Evolutionary conservation across 352 stramenopile species (phyloP), one percentile per base, ranked within the genome.

Genomic region (Poterioochromonas sp.): DNA sequence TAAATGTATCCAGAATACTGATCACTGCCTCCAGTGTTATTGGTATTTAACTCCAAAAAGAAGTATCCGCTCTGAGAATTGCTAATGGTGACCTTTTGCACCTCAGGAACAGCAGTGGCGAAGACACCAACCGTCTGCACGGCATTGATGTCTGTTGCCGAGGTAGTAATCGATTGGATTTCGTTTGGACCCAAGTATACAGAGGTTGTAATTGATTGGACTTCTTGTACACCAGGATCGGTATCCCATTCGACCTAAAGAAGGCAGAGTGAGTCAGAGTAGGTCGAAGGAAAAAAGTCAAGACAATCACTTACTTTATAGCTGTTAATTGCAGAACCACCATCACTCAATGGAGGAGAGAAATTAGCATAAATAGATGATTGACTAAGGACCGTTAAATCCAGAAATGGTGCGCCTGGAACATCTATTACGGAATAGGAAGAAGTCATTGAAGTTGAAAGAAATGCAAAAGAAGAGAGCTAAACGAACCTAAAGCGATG

Each of bases 1-100:
- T 87, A 88, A 53, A 97, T 96, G 74, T 95, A 90, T 39, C 92
- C 91, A 12, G 91, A 96, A 60, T 93, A 89, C 81, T 96, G 91
- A 0, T 91, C 80, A 43, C 88, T 94, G 20, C 92, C 92, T 8
- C 92, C 92, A 0, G 76, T 87, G 5, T 81, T 64, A 5, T 85
- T 94, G 0, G 91, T 96, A 79, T 97, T 90, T 0, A 97, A 82
- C 58, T 90, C 87, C 44, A 97, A 63, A 49, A 92, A 93, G 82
- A 97, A 97, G 35, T 90, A 88, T 0, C 92, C 87, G 37, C 89
- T 90, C 0, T 86, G 86, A 12, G 90, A 90, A 26, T 90, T 89
- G 15, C 84, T 85, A 11, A 93, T 92, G 44, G 88, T 93, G 82
- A 97, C 90, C 12, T 80, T 78, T 82, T 91, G 85, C 8, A 88